phyloP scores from a whole-genome alignment of 2,329 filamentous ascomycete species.

The Aspergillus glaucus region DNA sequence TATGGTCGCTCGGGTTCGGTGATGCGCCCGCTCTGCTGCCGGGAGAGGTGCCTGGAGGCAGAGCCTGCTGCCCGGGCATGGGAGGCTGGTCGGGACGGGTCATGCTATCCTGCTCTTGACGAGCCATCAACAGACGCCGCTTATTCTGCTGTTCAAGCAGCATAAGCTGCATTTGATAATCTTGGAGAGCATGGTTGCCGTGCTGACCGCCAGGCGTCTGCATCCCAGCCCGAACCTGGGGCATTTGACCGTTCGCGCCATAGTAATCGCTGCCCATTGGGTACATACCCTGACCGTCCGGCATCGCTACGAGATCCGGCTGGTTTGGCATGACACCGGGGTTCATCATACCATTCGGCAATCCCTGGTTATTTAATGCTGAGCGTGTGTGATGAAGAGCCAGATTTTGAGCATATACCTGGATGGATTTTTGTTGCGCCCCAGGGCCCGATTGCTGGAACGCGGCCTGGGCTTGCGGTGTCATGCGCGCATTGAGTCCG shows the following conservation, averaged over 20 bases:
- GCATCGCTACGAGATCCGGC: slow-evolving; percentile 75
- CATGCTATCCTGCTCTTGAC: slow-evolving; percentile 61
- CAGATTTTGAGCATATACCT: slow-evolving; percentile 79
- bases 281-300: slow-evolving; percentile 50
- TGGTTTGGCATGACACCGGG: slow-evolving; percentile 63
- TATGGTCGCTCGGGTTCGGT: slow-evolving; percentile 56
- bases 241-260: slow-evolving; percentile 50
- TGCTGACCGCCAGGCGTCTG: slow-evolving; percentile 36
- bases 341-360: slow-evolving; percentile 65
- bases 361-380: slow-evolving; percentile 73
- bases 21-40: slow-evolving; percentile 53
- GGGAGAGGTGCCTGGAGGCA: slow-evolving; percentile 52
- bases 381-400: slow-evolving; percentile 70
- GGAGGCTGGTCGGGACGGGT: slow-evolving; percentile 44
- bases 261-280: slow-evolving; percentile 52
- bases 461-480: slow-evolving; percentile 63
- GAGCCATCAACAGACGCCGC: slow-evolving; percentile 59
- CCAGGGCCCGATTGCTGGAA: slow-evolving; percentile 51
- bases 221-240: slow-evolving; percentile 33
- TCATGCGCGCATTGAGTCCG: slow-evolving; percentile 72
- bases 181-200: slow-evolving; percentile 59
- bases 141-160: slow-evolving; percentile 64
- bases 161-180: slow-evolving; percentile 67
- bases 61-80: slow-evolving; percentile 40
- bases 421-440: slow-evolving; percentile 74